Percentiles rank a stretch among this genome's conserved stretches.
phyloP scores from a whole-genome alignment of 2,329 filamentous ascomycete genomes.

The Colletotrichum endophyticum region DNA sequence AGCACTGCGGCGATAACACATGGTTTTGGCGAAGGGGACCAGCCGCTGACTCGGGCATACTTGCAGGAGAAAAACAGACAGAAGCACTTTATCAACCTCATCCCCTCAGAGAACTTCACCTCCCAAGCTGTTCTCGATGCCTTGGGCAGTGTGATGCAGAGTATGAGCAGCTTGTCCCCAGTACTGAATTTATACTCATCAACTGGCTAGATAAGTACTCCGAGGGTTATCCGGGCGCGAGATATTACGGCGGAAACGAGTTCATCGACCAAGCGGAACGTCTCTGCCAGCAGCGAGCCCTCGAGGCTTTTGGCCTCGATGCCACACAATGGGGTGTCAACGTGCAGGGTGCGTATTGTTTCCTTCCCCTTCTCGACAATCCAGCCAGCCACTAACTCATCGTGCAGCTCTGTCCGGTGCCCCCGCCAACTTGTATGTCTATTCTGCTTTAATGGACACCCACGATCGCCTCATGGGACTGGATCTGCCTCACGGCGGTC shows the following conservation, averaged over 20 bases:
- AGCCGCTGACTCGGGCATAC: slow-evolving; percentile 8
- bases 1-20: not conserved
- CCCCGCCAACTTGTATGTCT: slow-evolving; percentile 85
- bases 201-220: slow-evolving; percentile 85
- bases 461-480: slow-evolving; percentile 98
- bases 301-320: slow-evolving; percentile 85
- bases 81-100: slow-evolving; percentile 98
- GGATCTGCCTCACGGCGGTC: slow-evolving; percentile 94
- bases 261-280: slow-evolving; percentile 92
- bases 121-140: slow-evolving; percentile 92
- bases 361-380: not conserved
- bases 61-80: slow-evolving; percentile 89
- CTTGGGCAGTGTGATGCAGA: slow-evolving; percentile 93
- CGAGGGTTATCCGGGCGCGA: slow-evolving; percentile 93
- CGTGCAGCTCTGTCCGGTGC: slow-evolving; percentile 75
- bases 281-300: slow-evolving; percentile 86
- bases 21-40: not conserved
- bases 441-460: slow-evolving; percentile 89
- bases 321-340: slow-evolving; percentile 95
- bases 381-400: slow-evolving; percentile 7
- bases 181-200: not conserved
- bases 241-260: slow-evolving; percentile 97
- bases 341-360: slow-evolving; percentile 61
- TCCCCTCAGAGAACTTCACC: slow-evolving; percentile 95
- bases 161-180: slow-evolving; percentile 53